phyloP scores from a whole-genome alignment of 192 early-diverging fungal species.

The Podila epicladia region DNA sequence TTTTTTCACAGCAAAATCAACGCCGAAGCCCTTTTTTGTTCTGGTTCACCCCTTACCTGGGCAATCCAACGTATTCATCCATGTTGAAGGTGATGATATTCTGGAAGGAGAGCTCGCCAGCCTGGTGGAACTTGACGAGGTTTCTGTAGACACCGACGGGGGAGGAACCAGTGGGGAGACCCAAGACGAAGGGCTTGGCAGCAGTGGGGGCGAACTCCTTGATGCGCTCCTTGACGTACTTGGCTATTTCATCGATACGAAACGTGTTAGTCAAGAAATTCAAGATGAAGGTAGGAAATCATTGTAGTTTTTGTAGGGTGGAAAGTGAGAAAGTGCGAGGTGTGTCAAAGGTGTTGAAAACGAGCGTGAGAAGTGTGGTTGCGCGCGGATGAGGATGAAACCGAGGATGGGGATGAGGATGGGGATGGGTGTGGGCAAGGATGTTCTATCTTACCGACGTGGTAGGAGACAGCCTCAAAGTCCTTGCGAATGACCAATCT shows the following conservation, averaged over 20 bases:
- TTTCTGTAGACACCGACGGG: conserved; percentile 84
- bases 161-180: conserved; percentile 89
- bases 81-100: conserved; percentile 92
- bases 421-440: neutral
- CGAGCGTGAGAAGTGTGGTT: neutral
- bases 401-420: neutral
- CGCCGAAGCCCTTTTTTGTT: neutral
- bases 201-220: conserved; percentile 77
- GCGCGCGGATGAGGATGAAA: neutral
- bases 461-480: conserved; percentile 75
- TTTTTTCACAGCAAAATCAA: neutral
- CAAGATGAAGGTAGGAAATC: no score
- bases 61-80: conserved; percentile 89
- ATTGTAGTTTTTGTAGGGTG: neutral
- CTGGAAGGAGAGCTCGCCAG: conserved; percentile 78
- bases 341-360: no score
- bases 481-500: conserved; percentile 80
- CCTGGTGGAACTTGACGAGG: conserved; percentile 74
- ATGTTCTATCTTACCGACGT: conserved; percentile 58
- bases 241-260: conserved; percentile 54
- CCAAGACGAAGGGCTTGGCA: conserved; percentile 84
- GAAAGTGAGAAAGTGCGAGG: neutral
- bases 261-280: neutral
- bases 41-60: conserved; percentile 55
- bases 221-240: conserved; percentile 85